Evolutionary conservation across 2,329 filamentous ascomycete genomes (phyloP).

Genomic region (Aspergillus floridensis): DNA sequence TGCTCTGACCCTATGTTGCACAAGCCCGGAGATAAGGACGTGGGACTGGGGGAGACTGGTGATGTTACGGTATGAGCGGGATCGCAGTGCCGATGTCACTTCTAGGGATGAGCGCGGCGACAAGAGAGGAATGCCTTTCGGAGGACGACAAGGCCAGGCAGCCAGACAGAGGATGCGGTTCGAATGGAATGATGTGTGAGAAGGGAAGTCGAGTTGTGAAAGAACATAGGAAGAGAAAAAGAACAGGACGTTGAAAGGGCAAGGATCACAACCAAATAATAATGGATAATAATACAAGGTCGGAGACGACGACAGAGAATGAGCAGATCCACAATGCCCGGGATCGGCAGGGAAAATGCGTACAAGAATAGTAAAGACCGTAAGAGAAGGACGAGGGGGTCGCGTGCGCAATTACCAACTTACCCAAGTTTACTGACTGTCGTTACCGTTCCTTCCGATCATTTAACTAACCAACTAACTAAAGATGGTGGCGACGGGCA

Average conservation of each 20-base stretch:
- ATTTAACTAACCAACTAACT: no score
- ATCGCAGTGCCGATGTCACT: background rate
- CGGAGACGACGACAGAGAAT: background rate
- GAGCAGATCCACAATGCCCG: conserved; percentile 1
- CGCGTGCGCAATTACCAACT: conserved; percentile 7
- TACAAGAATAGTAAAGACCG: conserved; percentile 1
- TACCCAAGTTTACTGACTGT: background rate
- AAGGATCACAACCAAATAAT: background rate
- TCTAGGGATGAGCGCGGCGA: background rate
- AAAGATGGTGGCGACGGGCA: background rate
- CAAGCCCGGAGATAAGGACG: conserved; percentile 3
- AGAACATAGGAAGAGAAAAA: background rate
- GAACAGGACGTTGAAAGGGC: background rate
- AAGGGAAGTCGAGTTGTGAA: background rate
- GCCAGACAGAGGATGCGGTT: background rate
- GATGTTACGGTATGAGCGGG: conserved; percentile 1
- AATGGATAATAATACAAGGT: background rate
- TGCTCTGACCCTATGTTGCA: conserved; percentile 7
- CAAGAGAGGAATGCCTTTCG: background rate
- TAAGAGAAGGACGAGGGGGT: background rate
- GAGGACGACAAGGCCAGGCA: background rate
- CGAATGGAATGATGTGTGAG: background rate
- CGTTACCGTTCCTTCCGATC: background rate
- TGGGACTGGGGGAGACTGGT: background rate
- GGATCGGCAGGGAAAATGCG: conserved; percentile 5